These are phyloP conservation scores for Byssothecium circinans DNA, from an alignment of 2,329 filamentous ascomycete genomes.

Conservation along the genomic window DNA sequence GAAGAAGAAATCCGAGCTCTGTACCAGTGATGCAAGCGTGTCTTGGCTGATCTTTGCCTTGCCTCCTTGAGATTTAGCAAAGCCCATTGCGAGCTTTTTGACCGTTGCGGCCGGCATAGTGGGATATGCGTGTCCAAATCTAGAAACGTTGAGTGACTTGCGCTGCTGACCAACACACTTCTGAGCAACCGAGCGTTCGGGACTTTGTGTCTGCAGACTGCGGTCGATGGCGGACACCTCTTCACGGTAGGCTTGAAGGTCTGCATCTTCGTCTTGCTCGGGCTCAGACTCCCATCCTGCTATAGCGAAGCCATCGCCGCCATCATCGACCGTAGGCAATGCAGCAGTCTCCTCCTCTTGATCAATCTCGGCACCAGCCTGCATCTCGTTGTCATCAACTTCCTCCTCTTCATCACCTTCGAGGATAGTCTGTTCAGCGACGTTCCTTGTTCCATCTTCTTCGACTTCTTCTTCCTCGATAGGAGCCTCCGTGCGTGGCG, in stretches of 20 bases:
- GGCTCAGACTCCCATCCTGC: slow-evolving; percentile 37
- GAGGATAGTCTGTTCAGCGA: neutral
- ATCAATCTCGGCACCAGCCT: slow-evolving; percentile 18
- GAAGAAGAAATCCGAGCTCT: slow-evolving; percentile 89
- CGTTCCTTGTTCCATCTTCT: slow-evolving; percentile 13
- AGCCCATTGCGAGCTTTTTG: slow-evolving; percentile 70
- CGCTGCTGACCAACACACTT: slow-evolving; percentile 31
- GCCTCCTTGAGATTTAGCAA: slow-evolving; percentile 67
- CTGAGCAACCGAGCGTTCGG: slow-evolving; percentile 20
- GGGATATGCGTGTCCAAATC: slow-evolving; percentile 74
- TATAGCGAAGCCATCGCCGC: slow-evolving; percentile 19
- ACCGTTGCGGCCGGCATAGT: slow-evolving; percentile 73
- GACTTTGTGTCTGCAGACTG: slow-evolving; percentile 33
- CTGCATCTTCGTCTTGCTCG: slow-evolving; percentile 26
- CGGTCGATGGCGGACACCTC: slow-evolving; percentile 40
- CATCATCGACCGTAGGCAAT: slow-evolving; percentile 33
- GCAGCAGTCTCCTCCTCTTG: slow-evolving; percentile 24
- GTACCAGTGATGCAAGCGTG: slow-evolving; percentile 71
- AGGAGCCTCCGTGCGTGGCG: slow-evolving; percentile 34
- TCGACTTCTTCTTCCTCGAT: slow-evolving; percentile 17
- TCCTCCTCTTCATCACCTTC: slow-evolving; percentile 11
- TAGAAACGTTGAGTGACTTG: slow-evolving; percentile 63
- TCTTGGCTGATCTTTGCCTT: slow-evolving; percentile 74
- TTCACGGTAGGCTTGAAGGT: slow-evolving; percentile 38
- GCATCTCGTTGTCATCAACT: slow-evolving; percentile 30